These are phyloP conservation scores for Alopecurus myosuroides DNA, from an alignment of 176 grass and related monocot genomes.

Conservation along the genomic window DNA sequence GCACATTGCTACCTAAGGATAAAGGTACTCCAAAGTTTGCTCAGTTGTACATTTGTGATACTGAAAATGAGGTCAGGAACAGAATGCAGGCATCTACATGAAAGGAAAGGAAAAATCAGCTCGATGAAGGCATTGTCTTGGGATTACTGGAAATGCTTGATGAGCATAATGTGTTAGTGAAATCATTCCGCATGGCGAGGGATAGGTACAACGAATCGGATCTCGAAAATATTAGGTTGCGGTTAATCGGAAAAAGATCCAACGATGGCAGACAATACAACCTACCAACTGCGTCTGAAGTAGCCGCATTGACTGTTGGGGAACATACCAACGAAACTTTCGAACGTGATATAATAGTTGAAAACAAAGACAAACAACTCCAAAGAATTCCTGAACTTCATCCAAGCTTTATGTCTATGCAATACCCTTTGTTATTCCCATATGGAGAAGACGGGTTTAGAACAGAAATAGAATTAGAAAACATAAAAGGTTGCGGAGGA, in stretches of 20 bases:
- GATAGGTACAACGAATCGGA: too few species aligned
- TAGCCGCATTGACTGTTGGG: conserved; percentile 9
- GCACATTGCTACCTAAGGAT: too few species aligned
- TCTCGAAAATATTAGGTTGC: neutral
- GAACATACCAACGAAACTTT: neutral
- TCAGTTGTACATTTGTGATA: too few species aligned
- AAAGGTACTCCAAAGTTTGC: too few species aligned
- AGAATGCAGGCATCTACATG: neutral
- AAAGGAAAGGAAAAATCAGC: neutral
- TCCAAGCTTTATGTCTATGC: conserved; percentile 29
- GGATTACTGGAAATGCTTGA: conserved; percentile 14
- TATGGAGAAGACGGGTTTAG: neutral
- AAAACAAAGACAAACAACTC: conserved; percentile 1
- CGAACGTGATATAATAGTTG: conserved; percentile 15
- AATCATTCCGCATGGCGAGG: too few species aligned
- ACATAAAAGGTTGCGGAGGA: too few species aligned
- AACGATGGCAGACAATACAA: conserved; percentile 16
- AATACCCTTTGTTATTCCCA: conserved; percentile 17
- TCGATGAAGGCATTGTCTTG: neutral
- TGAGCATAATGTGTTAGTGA: conserved; percentile 22
- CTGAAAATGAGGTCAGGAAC: too few species aligned
- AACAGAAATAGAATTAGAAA: neutral
- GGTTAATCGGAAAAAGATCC: neutral
- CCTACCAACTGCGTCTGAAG: neutral
- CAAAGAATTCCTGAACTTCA: conserved; percentile 14